phyloP scores from a whole-genome alignment of 345 rosid genomes.

The Salix exigua region DNA sequence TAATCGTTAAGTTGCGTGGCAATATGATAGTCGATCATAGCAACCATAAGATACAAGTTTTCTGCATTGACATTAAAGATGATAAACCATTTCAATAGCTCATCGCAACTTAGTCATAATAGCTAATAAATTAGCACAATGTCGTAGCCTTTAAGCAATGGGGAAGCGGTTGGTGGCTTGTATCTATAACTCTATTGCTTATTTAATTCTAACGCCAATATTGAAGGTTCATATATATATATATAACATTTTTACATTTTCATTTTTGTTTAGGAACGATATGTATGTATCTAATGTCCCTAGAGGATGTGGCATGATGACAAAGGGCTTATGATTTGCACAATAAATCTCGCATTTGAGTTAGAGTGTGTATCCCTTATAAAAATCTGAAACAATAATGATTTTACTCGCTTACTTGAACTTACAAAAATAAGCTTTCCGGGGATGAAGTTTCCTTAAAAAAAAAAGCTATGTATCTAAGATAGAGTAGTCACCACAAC shows the following conservation, averaged over 20 bases:
- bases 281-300: too few relatives aligned
- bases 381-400: accelerated
- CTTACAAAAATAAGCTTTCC: too few relatives aligned
- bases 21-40: background rate
- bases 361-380: accelerated
- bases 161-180: background rate
- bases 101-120: background rate
- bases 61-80: background rate
- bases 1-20: background rate
- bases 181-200: background rate
- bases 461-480: background rate
- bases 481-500: background rate
- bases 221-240: background rate
- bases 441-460: too few relatives aligned
- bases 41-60: background rate
- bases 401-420: too few relatives aligned
- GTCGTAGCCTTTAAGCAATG: background rate
- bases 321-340: too few relatives aligned
- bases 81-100: background rate
- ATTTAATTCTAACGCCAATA: background rate
- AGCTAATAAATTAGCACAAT: background rate
- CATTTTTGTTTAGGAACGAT: background rate
- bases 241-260: background rate
- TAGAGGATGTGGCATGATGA: too few relatives aligned
- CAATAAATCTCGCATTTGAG: too few relatives aligned